Percentiles rank a stretch among this genome's conserved stretches.
Conservation (phyloP, 2,329 filamentous ascomycete genomes). For the Aspergillus pseudonomiae region DNA sequence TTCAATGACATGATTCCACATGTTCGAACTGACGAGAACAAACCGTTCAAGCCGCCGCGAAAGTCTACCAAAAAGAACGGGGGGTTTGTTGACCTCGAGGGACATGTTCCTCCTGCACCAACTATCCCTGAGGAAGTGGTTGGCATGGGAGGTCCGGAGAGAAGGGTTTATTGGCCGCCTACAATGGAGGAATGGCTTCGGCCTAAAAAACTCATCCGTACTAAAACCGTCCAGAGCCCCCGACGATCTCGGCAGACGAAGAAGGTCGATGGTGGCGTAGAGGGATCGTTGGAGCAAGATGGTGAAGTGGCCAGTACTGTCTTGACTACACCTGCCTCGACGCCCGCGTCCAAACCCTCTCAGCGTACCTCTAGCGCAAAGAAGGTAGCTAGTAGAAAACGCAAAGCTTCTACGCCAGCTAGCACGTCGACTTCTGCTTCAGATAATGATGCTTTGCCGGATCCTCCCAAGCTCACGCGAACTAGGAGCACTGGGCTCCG, state of each 20-base stretch:
- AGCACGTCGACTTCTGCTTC: constrained; percentile 32
- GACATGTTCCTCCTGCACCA: constrained; percentile 44
- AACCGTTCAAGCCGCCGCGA: constrained; percentile 52
- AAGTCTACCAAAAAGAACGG: constrained; percentile 51
- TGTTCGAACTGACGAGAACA: constrained; percentile 75
- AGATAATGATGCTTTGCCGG: constrained; percentile 21
- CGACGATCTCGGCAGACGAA: constrained; percentile 21
- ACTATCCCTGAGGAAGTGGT: constrained; percentile 69
- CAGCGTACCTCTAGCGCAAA: constrained; percentile 18
- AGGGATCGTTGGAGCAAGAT: constrained; percentile 2
- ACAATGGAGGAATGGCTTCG: constrained; percentile 90
- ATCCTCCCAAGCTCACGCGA: constrained; percentile 14
- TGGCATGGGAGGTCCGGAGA: constrained; percentile 81
- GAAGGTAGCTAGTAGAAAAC: constrained; percentile 30
- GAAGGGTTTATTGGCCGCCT: constrained; percentile 85
- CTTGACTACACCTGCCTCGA: constrained; percentile 20
- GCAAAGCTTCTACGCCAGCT: constrained; percentile 30
- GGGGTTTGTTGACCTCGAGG: constrained; percentile 44
- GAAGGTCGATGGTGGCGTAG: constrained; percentile 18
- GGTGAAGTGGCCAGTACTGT: constrained; percentile 12
- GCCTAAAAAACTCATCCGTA: constrained; percentile 65
- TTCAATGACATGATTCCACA: constrained; percentile 80
- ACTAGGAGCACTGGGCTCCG: constrained; percentile 20
- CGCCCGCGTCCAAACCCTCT: constrained; percentile 14
- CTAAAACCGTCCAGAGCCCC: constrained; percentile 26